Percentiles rank a stretch among this genome's conserved stretches.
Evolutionary conservation across 2,329 filamentous ascomycete species (phyloP).

Genomic region (Colletotrichum sp.): DNA sequence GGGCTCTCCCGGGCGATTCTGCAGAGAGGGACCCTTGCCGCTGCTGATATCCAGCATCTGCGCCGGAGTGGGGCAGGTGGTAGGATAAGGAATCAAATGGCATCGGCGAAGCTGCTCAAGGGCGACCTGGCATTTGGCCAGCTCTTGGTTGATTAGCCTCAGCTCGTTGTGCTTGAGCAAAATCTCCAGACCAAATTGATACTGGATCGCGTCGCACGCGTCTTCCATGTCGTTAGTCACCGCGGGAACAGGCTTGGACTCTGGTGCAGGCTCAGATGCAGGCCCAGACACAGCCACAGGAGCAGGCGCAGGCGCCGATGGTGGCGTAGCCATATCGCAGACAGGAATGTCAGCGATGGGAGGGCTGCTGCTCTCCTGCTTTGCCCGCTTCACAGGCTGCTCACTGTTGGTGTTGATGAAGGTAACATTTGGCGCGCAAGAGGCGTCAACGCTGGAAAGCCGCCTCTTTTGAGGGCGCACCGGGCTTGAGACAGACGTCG

Average conservation of each 20-base stretch:
- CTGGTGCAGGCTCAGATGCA: constrained; percentile 1
- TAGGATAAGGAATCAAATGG: constrained; percentile 88
- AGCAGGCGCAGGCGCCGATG: constrained; percentile 14
- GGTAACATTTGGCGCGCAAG: constrained; percentile 22
- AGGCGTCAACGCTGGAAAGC: constrained; percentile 37
- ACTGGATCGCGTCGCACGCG: constrained; percentile 76
- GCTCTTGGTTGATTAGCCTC: constrained; percentile 91
- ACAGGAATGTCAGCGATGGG: not conserved
- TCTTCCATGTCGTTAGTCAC: constrained; percentile 47
- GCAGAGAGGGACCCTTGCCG: constrained; percentile 76
- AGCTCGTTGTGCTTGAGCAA: constrained; percentile 94
- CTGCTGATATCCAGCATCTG: constrained; percentile 74
- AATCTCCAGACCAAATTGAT: constrained; percentile 90
- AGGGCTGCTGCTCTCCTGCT: constrained; percentile 26
- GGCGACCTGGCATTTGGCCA: constrained; percentile 92
- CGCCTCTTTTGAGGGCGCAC: constrained; percentile 45
- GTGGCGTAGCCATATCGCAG: constrained; percentile 15
- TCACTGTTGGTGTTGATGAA: constrained; percentile 26
- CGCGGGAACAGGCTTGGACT: constrained; percentile 11
- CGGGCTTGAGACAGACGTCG: constrained; percentile 23
- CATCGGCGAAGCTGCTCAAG: constrained; percentile 93
- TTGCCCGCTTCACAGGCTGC: constrained; percentile 45
- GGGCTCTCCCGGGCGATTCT: constrained; percentile 64
- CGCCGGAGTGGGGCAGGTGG: constrained; percentile 68
- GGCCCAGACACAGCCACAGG: constrained; percentile 20